phyloP scores from a whole-genome alignment of 1,284 basidiomycete genomes.

The Prillingera fragicola region DNA sequence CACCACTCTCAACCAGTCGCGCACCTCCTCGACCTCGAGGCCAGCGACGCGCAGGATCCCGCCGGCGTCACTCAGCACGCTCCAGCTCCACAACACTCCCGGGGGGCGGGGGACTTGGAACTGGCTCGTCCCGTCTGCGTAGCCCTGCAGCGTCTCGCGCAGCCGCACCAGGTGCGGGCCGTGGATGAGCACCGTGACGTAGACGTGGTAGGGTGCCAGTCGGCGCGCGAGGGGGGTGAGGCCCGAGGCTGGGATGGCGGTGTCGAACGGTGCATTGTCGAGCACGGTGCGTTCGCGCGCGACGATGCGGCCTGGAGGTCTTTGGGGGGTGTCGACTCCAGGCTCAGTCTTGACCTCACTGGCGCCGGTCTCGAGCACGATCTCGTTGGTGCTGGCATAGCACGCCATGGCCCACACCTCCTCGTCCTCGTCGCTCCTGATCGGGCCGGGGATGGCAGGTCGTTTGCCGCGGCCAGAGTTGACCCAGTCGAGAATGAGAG shows the following conservation, averaged over 20 bases:
- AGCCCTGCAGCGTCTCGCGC: constrained; percentile 20
- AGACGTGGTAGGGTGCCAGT: constrained; percentile 45
- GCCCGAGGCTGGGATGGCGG: background rate
- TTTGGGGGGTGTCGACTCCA: too few relatives aligned
- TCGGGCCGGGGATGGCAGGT: too few relatives aligned
- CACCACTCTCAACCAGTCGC: constrained; percentile 36
- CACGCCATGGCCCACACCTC: constrained; percentile 85
- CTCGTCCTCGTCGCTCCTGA: constrained; percentile 50
- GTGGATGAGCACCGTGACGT: constrained; percentile 41
- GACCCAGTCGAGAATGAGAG: constrained; percentile 80
- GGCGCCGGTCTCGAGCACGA: constrained; percentile 64
- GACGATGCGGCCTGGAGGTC: background rate
- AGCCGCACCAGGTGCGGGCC: constrained; percentile 36
- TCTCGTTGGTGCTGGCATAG: constrained; percentile 81
- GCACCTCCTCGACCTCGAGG: constrained; percentile 41
- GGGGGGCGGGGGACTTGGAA: constrained; percentile 34
- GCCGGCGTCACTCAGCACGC: constrained; percentile 19
- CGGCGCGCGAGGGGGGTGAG: constrained; percentile 18
- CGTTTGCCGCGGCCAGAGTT: constrained; percentile 64
- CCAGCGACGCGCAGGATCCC: constrained; percentile 43
- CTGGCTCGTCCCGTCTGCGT: constrained; percentile 28
- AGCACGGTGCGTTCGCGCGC: constrained; percentile 21
- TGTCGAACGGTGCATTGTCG: constrained; percentile 1
- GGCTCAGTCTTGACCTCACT: too few relatives aligned
- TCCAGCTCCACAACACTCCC: constrained; percentile 38